phyloP scores from a whole-genome alignment of 345 rosid genomes.

The Gossypium rotundifolium region DNA sequence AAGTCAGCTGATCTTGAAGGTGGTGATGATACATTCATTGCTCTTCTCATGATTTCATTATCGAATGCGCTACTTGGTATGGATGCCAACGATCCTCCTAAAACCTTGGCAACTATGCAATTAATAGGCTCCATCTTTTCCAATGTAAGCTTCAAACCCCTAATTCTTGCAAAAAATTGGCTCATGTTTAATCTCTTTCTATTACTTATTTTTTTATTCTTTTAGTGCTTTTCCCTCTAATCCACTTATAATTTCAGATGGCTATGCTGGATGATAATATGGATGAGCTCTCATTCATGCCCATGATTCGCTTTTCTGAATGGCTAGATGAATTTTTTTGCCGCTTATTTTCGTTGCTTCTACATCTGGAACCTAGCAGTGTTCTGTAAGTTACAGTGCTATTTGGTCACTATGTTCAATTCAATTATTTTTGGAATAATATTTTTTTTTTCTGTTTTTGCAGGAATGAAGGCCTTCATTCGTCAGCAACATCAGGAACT shows the following conservation, averaged over 20 bases:
- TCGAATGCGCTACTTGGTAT: conserved; percentile 96
- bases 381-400: conserved; percentile 61
- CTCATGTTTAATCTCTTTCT: neutral
- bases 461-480: conserved; percentile 90
- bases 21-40: conserved; percentile 40
- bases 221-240: conserved; percentile 3
- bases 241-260: conserved; percentile 42
- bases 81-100: conserved; percentile 99
- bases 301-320: conserved; percentile 76
- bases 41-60: conserved; percentile 71
- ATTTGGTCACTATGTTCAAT: neutral
- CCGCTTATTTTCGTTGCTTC: conserved; percentile 81
- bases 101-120: conserved; percentile 95
- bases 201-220: neutral
- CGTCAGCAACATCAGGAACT: conserved; percentile 89
- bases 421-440: neutral
- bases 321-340: conserved; percentile 97
- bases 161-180: neutral
- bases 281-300: conserved; percentile 59
- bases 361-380: conserved; percentile 86
- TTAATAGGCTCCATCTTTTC: conserved; percentile 95
- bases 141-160: conserved; percentile 55
- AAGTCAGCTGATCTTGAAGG: conserved; percentile 49
- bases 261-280: conserved; percentile 69
- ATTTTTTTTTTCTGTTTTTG: conserved; percentile 16